These are phyloP conservation scores for Lophiostoma macrostomum DNA, from an alignment of 495 filamentous ascomycete genomes.

Conservation along the genomic window DNA sequence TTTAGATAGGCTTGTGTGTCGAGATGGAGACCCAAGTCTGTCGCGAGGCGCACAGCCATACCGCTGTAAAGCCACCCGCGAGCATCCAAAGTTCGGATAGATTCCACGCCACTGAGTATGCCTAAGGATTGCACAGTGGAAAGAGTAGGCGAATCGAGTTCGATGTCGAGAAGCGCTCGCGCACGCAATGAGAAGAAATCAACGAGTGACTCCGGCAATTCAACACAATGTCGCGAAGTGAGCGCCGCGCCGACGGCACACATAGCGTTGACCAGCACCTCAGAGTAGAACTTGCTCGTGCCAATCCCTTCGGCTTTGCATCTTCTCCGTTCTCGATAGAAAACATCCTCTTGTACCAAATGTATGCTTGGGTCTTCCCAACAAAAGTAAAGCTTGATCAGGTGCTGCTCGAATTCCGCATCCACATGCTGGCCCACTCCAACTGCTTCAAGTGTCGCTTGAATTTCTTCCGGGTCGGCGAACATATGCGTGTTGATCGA, in stretches of 20 bases:
- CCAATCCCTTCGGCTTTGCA: conserved; percentile 10
- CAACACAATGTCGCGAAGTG: conserved; percentile 47
- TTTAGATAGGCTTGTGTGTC: conserved; percentile 50
- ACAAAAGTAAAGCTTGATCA: conserved; percentile 51
- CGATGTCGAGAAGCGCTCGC: conserved; percentile 50
- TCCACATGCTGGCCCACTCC: background rate
- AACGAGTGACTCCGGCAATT: conserved; percentile 47
- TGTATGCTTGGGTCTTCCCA: conserved; percentile 54
- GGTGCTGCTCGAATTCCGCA: conserved; percentile 37
- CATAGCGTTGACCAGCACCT: conserved; percentile 52
- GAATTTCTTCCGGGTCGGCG: background rate
- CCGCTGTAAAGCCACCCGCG: conserved; percentile 53
- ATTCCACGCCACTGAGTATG: conserved; percentile 50
- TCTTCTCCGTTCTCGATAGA: conserved; percentile 37
- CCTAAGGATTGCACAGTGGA: conserved; percentile 52
- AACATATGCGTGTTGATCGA: no score
- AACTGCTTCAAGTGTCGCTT: background rate
- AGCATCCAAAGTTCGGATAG: conserved; percentile 48
- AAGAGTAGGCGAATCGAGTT: conserved; percentile 50
- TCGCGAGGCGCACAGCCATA: conserved; percentile 54
- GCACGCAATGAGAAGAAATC: conserved; percentile 53
- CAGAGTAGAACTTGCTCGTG: conserved; percentile 51
- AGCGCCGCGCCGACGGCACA: conserved; percentile 49
- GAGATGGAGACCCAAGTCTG: conserved; percentile 50
- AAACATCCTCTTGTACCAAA: conserved; percentile 52